Conservation (phyloP, 2,329 filamentous ascomycete genomes). For the Alternaria infectoria region DNA sequence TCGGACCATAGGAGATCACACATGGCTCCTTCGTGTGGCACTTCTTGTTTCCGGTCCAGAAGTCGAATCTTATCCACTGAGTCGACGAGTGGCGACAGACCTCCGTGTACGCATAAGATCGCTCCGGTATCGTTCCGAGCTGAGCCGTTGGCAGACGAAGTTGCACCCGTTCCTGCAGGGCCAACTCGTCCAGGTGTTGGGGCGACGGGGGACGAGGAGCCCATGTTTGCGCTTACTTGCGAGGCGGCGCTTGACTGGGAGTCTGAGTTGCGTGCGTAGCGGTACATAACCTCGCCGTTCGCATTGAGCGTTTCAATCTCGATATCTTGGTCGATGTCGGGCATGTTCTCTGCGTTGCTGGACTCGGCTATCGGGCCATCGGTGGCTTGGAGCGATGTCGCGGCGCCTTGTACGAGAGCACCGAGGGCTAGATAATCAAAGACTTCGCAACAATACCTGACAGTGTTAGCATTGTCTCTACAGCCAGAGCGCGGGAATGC, state of each 20-base stretch:
- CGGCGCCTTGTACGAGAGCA: slow-evolving; percentile 87
- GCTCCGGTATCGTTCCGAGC: slow-evolving; percentile 65
- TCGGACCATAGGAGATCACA: slow-evolving; percentile 98
- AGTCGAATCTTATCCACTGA: slow-evolving; percentile 94
- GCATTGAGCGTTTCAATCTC: slow-evolving; percentile 95
- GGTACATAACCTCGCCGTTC: slow-evolving; percentile 77
- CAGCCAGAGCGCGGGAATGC: no score
- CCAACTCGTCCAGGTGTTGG: slow-evolving; percentile 64
- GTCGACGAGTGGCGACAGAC: slow-evolving; percentile 88
- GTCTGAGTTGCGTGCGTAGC: slow-evolving; percentile 63
- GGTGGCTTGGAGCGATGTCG: slow-evolving; percentile 68
- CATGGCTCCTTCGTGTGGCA: slow-evolving; percentile 98
- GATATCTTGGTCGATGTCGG: slow-evolving; percentile 70
- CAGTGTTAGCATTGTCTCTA: neutral
- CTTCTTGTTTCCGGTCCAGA: slow-evolving; percentile 93
- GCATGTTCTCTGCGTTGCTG: slow-evolving; percentile 57
- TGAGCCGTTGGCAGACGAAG: slow-evolving; percentile 67
- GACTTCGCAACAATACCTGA: slow-evolving; percentile 84
- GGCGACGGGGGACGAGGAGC: slow-evolving; percentile 47
- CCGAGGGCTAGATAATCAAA: slow-evolving; percentile 96
- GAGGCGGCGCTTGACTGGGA: slow-evolving; percentile 46
- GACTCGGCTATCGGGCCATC: slow-evolving; percentile 59
- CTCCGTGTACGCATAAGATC: slow-evolving; percentile 94
- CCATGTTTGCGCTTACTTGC: slow-evolving; percentile 38
- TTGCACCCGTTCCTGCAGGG: slow-evolving; percentile 79